Base-by-base conservation (phyloP, 805 yeast genomes). In the Saccharomycopsis vini region DNA sequence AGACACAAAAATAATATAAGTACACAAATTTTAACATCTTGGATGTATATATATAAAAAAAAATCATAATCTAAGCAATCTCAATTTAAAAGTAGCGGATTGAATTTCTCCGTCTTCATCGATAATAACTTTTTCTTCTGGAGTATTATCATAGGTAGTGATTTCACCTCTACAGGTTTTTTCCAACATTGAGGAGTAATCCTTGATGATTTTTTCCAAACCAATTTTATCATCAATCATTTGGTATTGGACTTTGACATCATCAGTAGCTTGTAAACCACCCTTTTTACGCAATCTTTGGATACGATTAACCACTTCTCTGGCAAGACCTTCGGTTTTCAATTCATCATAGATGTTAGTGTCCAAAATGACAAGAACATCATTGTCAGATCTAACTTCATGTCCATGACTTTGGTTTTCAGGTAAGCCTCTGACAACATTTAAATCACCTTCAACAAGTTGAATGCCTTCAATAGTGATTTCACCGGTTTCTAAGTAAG, bases 221-320 rank as follows among this genome's bases (percentile, higher is more conserved):
- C 72, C 76, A 55, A 83, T 73, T 48, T 85, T 77, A 52, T 75
- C 78, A 52, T 77, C 73, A 46, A 66, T 54, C 49, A 88, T 61
- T 51, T 76, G 67, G 65, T 85, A 85, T 65, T 90, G 88, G 48
- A 92, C 95, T 51, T 75, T 63, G 41, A 92, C 94, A 55, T 92
- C 98, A 61, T 92, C 98, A 36, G 97, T 90, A 50, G 95, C 89
- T 60, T 84, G 84, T 59, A 92, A 73, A 28, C 95, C 95, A 52
- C 85, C 88, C 75, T 89, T 88, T 81, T 92, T 92, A 68, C 99
- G 83, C 61, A 89, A 77, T 64, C 95, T 82, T 73, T 92, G 99
- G 54, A 92, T 87, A 67, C 98, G 88, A 76, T 92, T 92, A 59
- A 92, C 77, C 60, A 92, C 73, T 66, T 92, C 97, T 71, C 99